Percentiles rank a stretch among this genome's conserved stretches.
These are phyloP conservation scores for Exophiala sp. DNA, from an alignment of 2,329 filamentous ascomycete genomes.

Conservation along the genomic window DNA sequence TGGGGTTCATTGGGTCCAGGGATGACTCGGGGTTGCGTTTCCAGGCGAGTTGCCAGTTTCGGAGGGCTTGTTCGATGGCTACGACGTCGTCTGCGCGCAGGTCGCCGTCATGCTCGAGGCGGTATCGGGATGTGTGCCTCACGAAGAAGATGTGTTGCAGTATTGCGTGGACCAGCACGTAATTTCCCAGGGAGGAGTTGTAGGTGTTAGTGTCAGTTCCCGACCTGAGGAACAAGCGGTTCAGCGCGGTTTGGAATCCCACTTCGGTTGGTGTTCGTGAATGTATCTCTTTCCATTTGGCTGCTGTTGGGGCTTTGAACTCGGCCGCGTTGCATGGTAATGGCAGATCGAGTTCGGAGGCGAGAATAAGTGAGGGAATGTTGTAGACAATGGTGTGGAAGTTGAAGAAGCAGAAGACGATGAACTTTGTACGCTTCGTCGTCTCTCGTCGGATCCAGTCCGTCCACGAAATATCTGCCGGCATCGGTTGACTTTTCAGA, in stretches of 20 bases:
- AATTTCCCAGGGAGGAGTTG: conserved; percentile 59
- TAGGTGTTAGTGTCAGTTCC: conserved; percentile 19
- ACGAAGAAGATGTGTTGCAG: conserved; percentile 70
- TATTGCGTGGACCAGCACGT: conserved; percentile 68
- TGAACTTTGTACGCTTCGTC: conserved; percentile 36
- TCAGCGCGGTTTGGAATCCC: conserved; percentile 36
- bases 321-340: conserved; percentile 38
- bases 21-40: conserved; percentile 40
- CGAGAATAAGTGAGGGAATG: conserved; percentile 37
- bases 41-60: conserved; percentile 42
- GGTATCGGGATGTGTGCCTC: conserved; percentile 40
- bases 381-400: conserved; percentile 40
- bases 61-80: conserved; percentile 42
- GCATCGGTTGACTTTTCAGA: conserved; percentile 17
- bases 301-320: conserved; percentile 34
- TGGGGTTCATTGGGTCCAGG: conserved; percentile 32
- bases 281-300: conserved; percentile 34
- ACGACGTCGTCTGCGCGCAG: conserved; percentile 39
- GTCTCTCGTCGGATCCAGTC: conserved; percentile 38
- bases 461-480: conserved; percentile 30
- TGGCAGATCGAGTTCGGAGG: conserved; percentile 37
- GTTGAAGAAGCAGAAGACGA: conserved; percentile 39
- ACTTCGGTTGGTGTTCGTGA: conserved; percentile 31
- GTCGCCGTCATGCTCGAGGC: conserved; percentile 33
- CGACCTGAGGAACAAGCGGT: conserved; percentile 21